These are phyloP conservation scores for Vanilla planifolia DNA, from an alignment of 106 monocot species.

Conservation along the genomic window DNA sequence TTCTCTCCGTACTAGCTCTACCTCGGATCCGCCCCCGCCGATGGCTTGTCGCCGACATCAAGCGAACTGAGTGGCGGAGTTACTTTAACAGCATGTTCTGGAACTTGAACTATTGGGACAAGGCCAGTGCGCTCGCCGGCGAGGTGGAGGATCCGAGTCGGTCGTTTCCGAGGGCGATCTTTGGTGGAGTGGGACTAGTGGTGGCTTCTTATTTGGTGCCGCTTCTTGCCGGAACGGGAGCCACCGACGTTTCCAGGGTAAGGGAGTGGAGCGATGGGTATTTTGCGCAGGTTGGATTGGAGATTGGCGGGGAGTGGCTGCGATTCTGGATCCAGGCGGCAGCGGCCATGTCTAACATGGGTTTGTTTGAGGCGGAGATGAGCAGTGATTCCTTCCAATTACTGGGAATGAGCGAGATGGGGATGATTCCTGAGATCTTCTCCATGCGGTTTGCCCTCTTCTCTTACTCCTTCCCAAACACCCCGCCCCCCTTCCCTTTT, in stretches of 20 bases:
- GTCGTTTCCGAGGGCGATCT: slow-evolving; percentile 64
- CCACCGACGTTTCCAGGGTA: slow-evolving; percentile 18
- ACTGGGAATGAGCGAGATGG: slow-evolving; percentile 85
- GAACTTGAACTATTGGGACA: slow-evolving; percentile 96
- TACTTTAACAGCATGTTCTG: slow-evolving; percentile 92
- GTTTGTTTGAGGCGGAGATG: slow-evolving; percentile 94
- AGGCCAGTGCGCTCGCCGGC: slow-evolving; percentile 83
- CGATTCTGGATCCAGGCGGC: slow-evolving; percentile 79
- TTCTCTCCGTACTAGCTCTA: slow-evolving; percentile 39
- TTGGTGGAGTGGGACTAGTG: slow-evolving; percentile 58
- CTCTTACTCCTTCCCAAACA: neutral
- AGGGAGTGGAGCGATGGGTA: slow-evolving; percentile 80
- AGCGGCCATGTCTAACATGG: slow-evolving; percentile 87
- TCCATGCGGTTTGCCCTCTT: slow-evolving; percentile 32
- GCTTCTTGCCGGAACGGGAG: slow-evolving; percentile 74
- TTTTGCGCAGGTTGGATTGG: slow-evolving; percentile 63
- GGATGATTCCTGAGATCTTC: slow-evolving; percentile 72
- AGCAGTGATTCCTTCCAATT: slow-evolving; percentile 82
- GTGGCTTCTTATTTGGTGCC: slow-evolving; percentile 63
- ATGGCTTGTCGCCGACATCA: slow-evolving; percentile 37
- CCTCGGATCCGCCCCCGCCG: slow-evolving; percentile 45
- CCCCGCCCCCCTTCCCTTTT: too few species aligned
- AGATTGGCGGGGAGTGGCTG: slow-evolving; percentile 69
- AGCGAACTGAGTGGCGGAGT: slow-evolving; percentile 21
- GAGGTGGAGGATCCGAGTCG: slow-evolving; percentile 69